Evolutionary conservation across 1,139 yeast species (phyloP), one percentile per base, ranked within the genome.

Genomic region (Yamadazyma oceani): DNA sequence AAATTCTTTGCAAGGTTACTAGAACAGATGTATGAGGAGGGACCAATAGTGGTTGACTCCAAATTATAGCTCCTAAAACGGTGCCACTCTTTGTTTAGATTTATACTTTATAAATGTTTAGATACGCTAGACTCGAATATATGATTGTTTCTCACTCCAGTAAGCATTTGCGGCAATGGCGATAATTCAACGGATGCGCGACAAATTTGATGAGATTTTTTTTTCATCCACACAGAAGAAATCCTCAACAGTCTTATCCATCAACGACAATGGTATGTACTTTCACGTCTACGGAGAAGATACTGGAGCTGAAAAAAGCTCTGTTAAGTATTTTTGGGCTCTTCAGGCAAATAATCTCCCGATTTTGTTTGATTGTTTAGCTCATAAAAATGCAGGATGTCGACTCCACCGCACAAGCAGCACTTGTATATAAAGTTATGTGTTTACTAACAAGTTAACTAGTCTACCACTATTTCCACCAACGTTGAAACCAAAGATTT

Each of bases 1-100:
- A 73, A 72, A 50, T 65, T 63, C 48, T 85, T 79, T 57, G 64
- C 63, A 38, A 50, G 58, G 2, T 64, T 62, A n/a, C 61, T 84
- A 40, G 69, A 69, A 5, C 55, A 51, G n/a, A 63, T 85, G 64
- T 85, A 85, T 51, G 64, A 61, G 5, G 88, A 85, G 53, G 92
- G 76, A 10, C 62, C 69, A 3, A 49, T 68, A 39, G 38, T 57
- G 24, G 49, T 28, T 15, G 46, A 38, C 14, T 34, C 48, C 10
- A 55, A 53, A 36, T 50, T 55, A 36, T 58, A 46, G 39, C 26
- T 8, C 13, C 17, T 26, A 5, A 28, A 13, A 11, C 12, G n/a
- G n/a, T n/a, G n/a, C n/a, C n/a, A n/a, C n/a, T n/a, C n/a, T 7
- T 24, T 24, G 5, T 24, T 24, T 13, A 24, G n/a, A 21, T 21